Percentiles rank a stretch among this genome's conserved stretches.
These are phyloP conservation scores for Citropsis articulata DNA, from an alignment of 345 rosid genomes.

Conservation along the genomic window DNA sequence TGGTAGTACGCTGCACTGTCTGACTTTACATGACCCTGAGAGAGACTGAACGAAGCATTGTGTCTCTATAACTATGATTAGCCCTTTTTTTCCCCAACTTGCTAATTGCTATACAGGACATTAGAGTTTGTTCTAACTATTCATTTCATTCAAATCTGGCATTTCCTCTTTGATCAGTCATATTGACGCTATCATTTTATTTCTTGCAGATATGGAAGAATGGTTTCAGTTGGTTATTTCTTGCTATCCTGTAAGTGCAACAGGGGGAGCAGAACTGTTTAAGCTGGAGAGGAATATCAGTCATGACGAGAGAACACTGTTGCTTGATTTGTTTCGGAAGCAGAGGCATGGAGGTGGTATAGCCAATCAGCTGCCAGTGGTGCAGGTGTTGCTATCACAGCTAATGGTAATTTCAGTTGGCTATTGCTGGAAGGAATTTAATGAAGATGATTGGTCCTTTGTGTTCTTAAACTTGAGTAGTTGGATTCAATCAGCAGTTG, in stretches of 20 bases:
- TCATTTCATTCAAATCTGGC: conserved; percentile 18
- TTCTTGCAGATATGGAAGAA: conserved; percentile 65
- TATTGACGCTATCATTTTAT: not conserved
- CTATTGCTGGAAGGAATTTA: conserved; percentile 82
- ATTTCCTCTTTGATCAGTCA: conserved; percentile 3
- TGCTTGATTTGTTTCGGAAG: conserved; percentile 75
- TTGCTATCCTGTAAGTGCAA: conserved; percentile 68
- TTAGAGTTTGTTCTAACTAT: conserved; percentile 9
- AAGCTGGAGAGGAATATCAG: conserved; percentile 53
- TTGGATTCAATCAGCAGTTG: conserved; percentile 88
- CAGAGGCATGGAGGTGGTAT: conserved; percentile 53
- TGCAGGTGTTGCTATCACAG: conserved; percentile 59
- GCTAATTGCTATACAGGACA: not conserved
- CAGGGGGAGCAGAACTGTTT: conserved; percentile 40
- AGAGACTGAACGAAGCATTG: not conserved
- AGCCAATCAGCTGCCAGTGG: conserved; percentile 47
- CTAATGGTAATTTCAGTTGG: conserved; percentile 64
- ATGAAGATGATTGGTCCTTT: conserved; percentile 85
- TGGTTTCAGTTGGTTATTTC: conserved; percentile 80
- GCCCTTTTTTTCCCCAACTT: not conserved
- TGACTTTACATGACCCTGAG: not conserved
- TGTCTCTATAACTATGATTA: not conserved
- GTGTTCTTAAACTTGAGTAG: conserved; percentile 55
- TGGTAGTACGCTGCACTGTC: not conserved
- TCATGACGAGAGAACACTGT: conserved; percentile 53